Evolutionary conservation across 2,329 filamentous ascomycete species (phyloP).

Genomic region (Xylaria sp.): DNA sequence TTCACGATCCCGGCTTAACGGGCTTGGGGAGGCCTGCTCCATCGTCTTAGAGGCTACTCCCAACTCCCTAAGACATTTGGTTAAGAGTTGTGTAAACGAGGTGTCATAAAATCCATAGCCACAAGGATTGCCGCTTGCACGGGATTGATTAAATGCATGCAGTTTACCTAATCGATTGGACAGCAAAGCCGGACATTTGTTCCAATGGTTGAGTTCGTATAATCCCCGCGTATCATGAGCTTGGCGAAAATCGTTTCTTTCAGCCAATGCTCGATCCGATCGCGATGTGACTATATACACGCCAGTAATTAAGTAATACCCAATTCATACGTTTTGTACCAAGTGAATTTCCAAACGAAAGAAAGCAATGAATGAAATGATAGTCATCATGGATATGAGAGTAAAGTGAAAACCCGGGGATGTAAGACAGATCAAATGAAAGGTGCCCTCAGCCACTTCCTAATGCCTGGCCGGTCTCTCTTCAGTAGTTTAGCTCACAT

Average conservation of each 20-base stretch:
- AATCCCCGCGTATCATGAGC: neutral
- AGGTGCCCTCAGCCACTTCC: neutral
- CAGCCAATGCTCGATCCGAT: neutral
- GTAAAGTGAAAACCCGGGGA: neutral
- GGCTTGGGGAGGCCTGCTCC: neutral
- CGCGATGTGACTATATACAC: neutral
- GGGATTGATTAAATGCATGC: neutral
- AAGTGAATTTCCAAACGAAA: neutral
- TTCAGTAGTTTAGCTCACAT: neutral
- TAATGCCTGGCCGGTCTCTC: neutral
- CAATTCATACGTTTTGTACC: too few species aligned
- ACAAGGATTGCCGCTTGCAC: neutral
- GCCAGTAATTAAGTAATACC: neutral
- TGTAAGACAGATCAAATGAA: neutral
- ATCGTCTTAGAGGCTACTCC: constrained; percentile 8
- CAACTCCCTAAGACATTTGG: neutral
- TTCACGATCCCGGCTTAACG: constrained; percentile 24
- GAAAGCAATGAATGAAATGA: neutral
- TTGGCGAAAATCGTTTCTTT: constrained; percentile 1
- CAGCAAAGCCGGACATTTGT: neutral
- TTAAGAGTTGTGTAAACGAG: neutral
- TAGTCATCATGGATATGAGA: neutral
- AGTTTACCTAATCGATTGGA: neutral
- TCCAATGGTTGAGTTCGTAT: neutral
- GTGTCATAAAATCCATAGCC: neutral